Evolutionary conservation across 306 rosid species (phyloP).

Genomic region (Corylus avellana): DNA sequence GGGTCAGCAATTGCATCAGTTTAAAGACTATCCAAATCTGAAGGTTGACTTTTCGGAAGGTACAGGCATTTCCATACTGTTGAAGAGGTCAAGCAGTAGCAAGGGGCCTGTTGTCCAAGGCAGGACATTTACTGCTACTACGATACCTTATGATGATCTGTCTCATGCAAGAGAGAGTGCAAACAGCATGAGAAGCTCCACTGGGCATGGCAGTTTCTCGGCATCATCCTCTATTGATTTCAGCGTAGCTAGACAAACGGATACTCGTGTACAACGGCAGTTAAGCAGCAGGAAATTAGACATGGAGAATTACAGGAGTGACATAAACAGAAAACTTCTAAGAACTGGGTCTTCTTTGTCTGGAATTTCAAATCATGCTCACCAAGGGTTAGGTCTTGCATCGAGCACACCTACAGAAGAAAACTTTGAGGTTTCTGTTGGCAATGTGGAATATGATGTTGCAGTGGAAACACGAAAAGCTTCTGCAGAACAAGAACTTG

Average conservation of each 20-base stretch:
- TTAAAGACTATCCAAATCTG: constrained; percentile 40
- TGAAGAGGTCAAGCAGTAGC: constrained; percentile 75
- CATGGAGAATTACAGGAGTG: constrained; percentile 43
- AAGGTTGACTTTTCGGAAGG: constrained; percentile 61
- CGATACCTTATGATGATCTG: constrained; percentile 57
- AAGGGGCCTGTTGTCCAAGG: constrained; percentile 72
- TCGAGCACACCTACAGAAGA: constrained; percentile 35
- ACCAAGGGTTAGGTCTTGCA: constrained; percentile 37
- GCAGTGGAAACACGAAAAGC: constrained; percentile 34
- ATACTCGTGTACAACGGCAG: constrained; percentile 59
- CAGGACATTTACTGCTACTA: constrained; percentile 63
- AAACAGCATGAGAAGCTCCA: constrained; percentile 66
- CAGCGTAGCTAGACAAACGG: constrained; percentile 55
- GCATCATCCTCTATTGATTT: constrained; percentile 75
- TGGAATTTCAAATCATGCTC: constrained; percentile 44
- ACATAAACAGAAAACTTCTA: constrained; percentile 42
- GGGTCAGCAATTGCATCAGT: constrained; percentile 43
- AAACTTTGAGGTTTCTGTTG: constrained; percentile 34
- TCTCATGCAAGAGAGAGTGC: constrained; percentile 62
- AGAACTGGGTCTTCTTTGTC: constrained; percentile 44
- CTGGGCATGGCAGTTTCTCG: constrained; percentile 69
- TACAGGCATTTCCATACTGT: constrained; percentile 79
- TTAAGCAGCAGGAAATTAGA: constrained; percentile 57
- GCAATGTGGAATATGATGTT: constrained; percentile 35
- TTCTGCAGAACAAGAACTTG: constrained; percentile 34